Percentiles rank a stretch among this genome's conserved stretches.
Evolutionary conservation across 2,329 filamentous ascomycete genomes (phyloP).

Genomic region (Ceratocystis diversiconidia): DNA sequence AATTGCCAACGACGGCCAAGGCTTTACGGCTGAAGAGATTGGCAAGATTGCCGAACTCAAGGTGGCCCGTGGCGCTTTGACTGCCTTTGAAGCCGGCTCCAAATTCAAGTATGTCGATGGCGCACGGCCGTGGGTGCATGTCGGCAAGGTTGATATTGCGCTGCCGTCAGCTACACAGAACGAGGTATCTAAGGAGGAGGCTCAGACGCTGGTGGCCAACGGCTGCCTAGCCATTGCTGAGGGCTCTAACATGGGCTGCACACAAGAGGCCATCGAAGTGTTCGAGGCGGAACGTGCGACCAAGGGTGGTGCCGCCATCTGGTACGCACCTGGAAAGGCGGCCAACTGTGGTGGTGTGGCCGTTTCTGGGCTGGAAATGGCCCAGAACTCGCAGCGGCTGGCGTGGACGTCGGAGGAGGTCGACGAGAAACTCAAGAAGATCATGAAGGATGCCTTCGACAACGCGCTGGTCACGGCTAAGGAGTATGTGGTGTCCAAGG

Average conservation of each 20-base stretch:
- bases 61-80: slow-evolving; percentile 70
- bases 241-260: slow-evolving; percentile 98
- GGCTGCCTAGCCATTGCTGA: slow-evolving; percentile 83
- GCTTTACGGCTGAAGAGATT: slow-evolving; percentile 69
- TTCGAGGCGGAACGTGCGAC: slow-evolving; percentile 69
- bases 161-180: slow-evolving; percentile 94
- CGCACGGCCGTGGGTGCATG: slow-evolving; percentile 81
- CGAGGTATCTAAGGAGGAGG: slow-evolving; percentile 87
- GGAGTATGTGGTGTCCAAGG: slow-evolving; percentile 65
- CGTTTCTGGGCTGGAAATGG: slow-evolving; percentile 96
- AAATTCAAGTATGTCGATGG: slow-evolving; percentile 79
- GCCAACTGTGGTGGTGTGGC: slow-evolving; percentile 96
- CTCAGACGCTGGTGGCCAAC: slow-evolving; percentile 59
- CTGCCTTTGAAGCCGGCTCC: slow-evolving; percentile 49
- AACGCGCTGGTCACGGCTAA: slow-evolving; percentile 80
- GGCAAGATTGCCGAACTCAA: slow-evolving; percentile 70
- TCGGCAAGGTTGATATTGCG: slow-evolving; percentile 77
- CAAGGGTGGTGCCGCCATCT: slow-evolving; percentile 57
- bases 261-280: slow-evolving; percentile 81
- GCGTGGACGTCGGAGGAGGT: slow-evolving; percentile 83
- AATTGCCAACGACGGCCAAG: slow-evolving; percentile 54
- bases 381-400: slow-evolving; percentile 83
- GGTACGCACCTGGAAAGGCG: slow-evolving; percentile 95
- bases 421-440: slow-evolving; percentile 75
- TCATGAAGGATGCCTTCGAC: slow-evolving; percentile 90